A percentile compares a stretch with the other conserved stretches of the same genome.
These are phyloP conservation scores for Boletus coccyginus DNA, from an alignment of 768 basidiomycete genomes.

Conservation along the genomic window DNA sequence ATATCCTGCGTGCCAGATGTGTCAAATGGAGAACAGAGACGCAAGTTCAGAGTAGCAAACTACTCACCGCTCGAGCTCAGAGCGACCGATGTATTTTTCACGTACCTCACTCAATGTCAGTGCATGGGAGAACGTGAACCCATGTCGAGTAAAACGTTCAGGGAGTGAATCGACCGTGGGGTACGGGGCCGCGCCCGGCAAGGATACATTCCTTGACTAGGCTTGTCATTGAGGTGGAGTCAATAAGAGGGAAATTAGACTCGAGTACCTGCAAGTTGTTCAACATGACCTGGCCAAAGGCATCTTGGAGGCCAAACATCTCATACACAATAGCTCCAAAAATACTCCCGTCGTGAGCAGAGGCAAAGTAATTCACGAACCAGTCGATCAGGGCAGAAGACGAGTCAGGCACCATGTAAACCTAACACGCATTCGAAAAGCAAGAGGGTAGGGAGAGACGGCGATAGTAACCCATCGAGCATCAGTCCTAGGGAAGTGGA, in stretches of 20 bases:
- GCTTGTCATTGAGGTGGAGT: neutral
- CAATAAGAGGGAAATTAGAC: conserved; percentile 1
- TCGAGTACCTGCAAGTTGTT: conserved; percentile 70
- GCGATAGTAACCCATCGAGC: conserved; percentile 46
- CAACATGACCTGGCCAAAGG: conserved; percentile 92
- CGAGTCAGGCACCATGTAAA: conserved; percentile 68
- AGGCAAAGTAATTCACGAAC: conserved; percentile 61
- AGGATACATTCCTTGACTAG: conserved; percentile 67
- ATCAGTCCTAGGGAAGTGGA: conserved; percentile 43
- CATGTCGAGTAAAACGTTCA: conserved; percentile 52
- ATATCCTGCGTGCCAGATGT: conserved; percentile 48
- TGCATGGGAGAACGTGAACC: conserved; percentile 43
- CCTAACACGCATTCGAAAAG: conserved; percentile 93
- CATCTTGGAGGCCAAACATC: conserved; percentile 85
- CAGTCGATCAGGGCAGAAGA: conserved; percentile 64
- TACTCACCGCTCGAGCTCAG: conserved; percentile 55
- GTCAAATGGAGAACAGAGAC: neutral
- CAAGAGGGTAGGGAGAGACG: conserved; percentile 69
- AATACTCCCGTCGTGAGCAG: conserved; percentile 4
- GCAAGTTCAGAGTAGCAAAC: neutral
- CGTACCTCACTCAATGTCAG: conserved; percentile 42
- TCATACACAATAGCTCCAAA: conserved; percentile 73
- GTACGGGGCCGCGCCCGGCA: conserved; percentile 72
- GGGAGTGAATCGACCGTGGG: conserved; percentile 50
- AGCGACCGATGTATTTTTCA: conserved; percentile 19